These are phyloP conservation scores for Phytophthora podocarpi DNA, from an alignment of 352 stramenopile genomes.

Conservation along the genomic window DNA sequence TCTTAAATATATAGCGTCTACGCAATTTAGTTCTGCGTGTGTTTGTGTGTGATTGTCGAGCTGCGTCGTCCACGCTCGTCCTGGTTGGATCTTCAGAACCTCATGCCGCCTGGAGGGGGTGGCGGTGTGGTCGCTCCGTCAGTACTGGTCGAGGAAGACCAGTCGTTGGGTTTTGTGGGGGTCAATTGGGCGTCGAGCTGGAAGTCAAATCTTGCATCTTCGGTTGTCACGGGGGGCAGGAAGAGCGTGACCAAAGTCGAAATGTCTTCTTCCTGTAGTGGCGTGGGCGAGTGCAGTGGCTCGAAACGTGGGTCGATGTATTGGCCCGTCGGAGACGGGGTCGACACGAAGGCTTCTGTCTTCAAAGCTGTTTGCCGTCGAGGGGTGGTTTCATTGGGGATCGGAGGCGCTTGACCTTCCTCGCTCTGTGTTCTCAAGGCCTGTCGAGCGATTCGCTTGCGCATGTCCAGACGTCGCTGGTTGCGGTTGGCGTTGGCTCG, in stretches of 20 bases:
- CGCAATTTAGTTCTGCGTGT: slow-evolving; percentile 35
- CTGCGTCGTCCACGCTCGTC: neutral
- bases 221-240: slow-evolving; percentile 2
- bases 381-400: neutral
- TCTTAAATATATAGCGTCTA: slow-evolving; percentile 36
- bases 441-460: slow-evolving; percentile 52
- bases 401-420: neutral
- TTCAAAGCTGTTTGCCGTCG: neutral
- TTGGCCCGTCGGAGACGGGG: neutral
- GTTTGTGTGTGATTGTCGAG: slow-evolving; percentile 15
- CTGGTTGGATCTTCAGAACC: slow-evolving; percentile 7
- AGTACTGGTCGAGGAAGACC: slow-evolving; percentile 17
- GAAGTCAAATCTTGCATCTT: slow-evolving; percentile 8
- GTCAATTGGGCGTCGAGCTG: neutral
- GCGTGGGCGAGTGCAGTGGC: slow-evolving; percentile 44
- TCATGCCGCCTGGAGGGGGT: slow-evolving; percentile 6
- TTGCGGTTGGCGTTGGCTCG: slow-evolving; percentile 73
- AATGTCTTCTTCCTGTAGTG: slow-evolving; percentile 48
- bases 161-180: slow-evolving; percentile 7
- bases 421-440: slow-evolving; percentile 11
- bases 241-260: slow-evolving; percentile 48
- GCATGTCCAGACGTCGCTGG: slow-evolving; percentile 63
- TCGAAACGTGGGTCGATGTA: slow-evolving; percentile 31
- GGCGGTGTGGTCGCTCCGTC: slow-evolving; percentile 5
- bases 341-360: neutral